Percentiles rank a stretch among this genome's conserved stretches.
Evolutionary conservation across 805 yeast genomes (phyloP).

Genomic region (Kazachstania bromeliacearum): DNA sequence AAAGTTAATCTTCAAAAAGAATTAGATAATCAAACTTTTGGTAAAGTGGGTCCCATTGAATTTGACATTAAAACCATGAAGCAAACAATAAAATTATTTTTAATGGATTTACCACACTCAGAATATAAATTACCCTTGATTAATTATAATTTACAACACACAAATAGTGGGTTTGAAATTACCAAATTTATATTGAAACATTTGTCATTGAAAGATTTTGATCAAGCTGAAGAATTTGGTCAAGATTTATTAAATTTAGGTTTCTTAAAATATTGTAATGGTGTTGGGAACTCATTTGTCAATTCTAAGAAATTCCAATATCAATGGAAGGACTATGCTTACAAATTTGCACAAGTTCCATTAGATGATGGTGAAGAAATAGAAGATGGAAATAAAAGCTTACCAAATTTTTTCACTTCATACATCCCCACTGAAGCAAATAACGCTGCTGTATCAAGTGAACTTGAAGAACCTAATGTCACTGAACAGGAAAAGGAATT

Average conservation of each 20-base stretch:
- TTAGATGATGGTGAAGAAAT: not conserved
- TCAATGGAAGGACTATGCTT: slow-evolving; percentile 73
- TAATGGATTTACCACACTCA: slow-evolving; percentile 42
- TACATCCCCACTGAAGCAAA: not conserved
- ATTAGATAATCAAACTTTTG: slow-evolving; percentile 23
- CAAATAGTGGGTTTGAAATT: slow-evolving; percentile 29
- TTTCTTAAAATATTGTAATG: slow-evolving; percentile 41
- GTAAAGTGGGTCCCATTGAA: slow-evolving; percentile 24
- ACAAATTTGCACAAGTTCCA: slow-evolving; percentile 40
- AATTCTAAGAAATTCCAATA: slow-evolving; percentile 65
- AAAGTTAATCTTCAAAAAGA: slow-evolving; percentile 20
- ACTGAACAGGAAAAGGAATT: slow-evolving; percentile 36
- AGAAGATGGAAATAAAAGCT: not conserved
- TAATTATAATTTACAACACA: slow-evolving; percentile 22
- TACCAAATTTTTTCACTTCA: too few relatives aligned
- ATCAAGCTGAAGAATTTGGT: slow-evolving; percentile 62
- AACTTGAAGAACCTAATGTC: slow-evolving; percentile 11
- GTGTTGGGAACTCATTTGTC: slow-evolving; percentile 65
- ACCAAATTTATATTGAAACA: slow-evolving; percentile 23
- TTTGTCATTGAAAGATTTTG: slow-evolving; percentile 33
- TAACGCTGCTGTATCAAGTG: too few relatives aligned
- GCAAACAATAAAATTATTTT: slow-evolving; percentile 34
- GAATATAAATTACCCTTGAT: slow-evolving; percentile 57
- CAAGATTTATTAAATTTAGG: slow-evolving; percentile 59
- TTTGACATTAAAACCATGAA: slow-evolving; percentile 29